Evolutionary conservation across 192 early-diverging fungal genomes (phyloP).

Genomic region (Podila horticola): DNA sequence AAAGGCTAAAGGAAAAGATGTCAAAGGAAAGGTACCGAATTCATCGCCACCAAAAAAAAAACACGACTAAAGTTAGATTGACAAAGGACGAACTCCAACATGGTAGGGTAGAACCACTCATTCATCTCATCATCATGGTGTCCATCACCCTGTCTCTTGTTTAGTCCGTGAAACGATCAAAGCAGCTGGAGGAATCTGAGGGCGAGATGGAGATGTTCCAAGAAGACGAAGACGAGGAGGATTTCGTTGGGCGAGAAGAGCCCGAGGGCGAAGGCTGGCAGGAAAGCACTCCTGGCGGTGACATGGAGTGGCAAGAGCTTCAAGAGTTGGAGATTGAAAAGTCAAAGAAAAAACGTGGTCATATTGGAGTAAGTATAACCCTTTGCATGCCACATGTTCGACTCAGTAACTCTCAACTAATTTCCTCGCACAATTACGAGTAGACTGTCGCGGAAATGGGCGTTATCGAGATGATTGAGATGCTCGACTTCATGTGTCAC

Average conservation of each 20-base stretch:
- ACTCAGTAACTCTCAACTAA: background rate
- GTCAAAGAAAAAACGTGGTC: constrained; percentile 11
- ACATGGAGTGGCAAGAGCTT: constrained; percentile 10
- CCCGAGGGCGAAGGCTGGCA: constrained; percentile 23
- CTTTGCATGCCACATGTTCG: background rate
- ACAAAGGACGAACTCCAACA: background rate
- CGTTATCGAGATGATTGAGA: constrained; percentile 82
- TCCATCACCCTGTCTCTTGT: background rate
- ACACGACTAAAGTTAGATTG: background rate
- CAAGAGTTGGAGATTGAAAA: constrained; percentile 19
- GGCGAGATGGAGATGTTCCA: background rate
- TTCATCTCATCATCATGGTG: background rate
- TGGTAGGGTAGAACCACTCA: too few relatives aligned
- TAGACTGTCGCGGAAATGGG: constrained; percentile 69
- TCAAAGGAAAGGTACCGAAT: constrained; percentile 22
- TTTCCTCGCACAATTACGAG: background rate
- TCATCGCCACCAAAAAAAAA: constrained; percentile 15
- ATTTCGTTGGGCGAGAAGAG: constrained; percentile 14
- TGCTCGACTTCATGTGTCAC: constrained; percentile 98
- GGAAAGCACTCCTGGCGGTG: background rate
- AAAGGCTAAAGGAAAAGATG: background rate
- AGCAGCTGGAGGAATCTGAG: constrained; percentile 4
- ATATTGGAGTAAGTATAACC: constrained; percentile 16
- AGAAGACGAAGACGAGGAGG: constrained; percentile 17
- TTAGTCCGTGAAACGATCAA: background rate